Base-by-base conservation (phyloP, 2,329 filamentous ascomycete genomes). In the Lasiodiplodia theobromae region DNA sequence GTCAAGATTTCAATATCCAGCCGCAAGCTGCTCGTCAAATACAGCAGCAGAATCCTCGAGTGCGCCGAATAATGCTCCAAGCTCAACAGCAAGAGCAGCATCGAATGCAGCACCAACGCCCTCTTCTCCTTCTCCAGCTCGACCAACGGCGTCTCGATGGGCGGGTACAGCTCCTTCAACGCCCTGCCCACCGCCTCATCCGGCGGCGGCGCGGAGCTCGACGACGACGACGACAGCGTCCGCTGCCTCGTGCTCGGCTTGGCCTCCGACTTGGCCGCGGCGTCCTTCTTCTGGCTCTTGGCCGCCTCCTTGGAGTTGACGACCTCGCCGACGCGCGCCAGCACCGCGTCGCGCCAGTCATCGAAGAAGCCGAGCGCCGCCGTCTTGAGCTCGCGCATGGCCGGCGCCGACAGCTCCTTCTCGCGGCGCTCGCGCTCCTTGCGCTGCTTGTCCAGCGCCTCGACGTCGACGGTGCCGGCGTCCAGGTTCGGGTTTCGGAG, bases 41-140 rank as follows among this genome's bases (percentile, higher is more conserved):
- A 85, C 16, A 94, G 81, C 65, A 97, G 83, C 25, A 96, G 81
- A 2, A 92, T 84, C 11, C 92, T 87, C 4, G 92, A 92, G 73
- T 92, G 89, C 5, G 91, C 88, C 53, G 86, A 88, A 78, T 96
- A 97, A 71, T 92, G 88, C 74, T 96, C 90, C n/a, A 96, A 81
- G 2, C 92, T 94, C 2, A 97, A 81, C 10, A 94, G 74, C 34
- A 96, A 82, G 4, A 97, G 82, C 0, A 96, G 82, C 56, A 93
- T 82, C 0, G 89, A 87, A 73, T 96, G 91, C 11, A 96, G 80
- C 8, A 96, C 84, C 11, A 94, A 82, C 38, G 86, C 86, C 58
- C 90, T 84, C 74, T 89, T 91, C 66, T 88, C 86, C 63, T 87
- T 79, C 0, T 86, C 81, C 2, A 92, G 79, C 14, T 85, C 83